Base-by-base conservation (phyloP, 1,284 basidiomycete genomes). In the Malassezia furfur region DNA sequence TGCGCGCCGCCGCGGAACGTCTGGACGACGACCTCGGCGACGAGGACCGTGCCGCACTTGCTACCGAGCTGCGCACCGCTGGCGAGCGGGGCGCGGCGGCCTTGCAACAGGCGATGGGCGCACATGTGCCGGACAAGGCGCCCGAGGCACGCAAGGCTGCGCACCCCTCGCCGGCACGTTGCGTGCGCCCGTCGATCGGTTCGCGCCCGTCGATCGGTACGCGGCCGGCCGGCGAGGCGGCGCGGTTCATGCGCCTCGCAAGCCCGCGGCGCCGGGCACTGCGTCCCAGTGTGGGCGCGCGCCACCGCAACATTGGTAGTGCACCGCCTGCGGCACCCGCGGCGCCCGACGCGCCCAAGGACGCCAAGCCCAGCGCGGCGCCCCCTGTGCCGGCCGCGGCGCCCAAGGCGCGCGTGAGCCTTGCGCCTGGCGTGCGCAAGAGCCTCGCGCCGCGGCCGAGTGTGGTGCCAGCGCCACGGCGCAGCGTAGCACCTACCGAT, bases 381-480 rank as follows among this genome's bases (percentile, higher is more conserved):
- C 40, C 40, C 5, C 6, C 21, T 2, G 40, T 9, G n/a, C 40
- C 40, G 12, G 21, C 17, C 19, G 5, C 19, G 30, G 12, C 17
- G 17, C 19, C 40, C 30, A 43, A 15, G 43, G 6, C 43, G 25
- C 43, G 43, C 8, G 17, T 15, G 43, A 45, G 43, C 19, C 25
- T 45, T 32, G 43, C 43, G n/a, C 43, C 22, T 8, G 21, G 15
- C 17, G 40, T 17, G 7, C 40, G 19, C 10, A 43, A 43, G n/a
- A 43, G 40, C 40, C 30, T 43, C 14, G 43, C 50, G 35, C 50
- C 50, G 11, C 46, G 38, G 8, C 52, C 45, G 28, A 54, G 46
- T 14, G 28, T 45, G 6, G 21, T 22, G 25, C 36, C 36, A 12
- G 36, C 36, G 36, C 38, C 37, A 38, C 45, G 38, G 31, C 49